Evolutionary conservation across 441 rosid genomes (phyloP), one percentile per base, ranked within the genome.

Genomic region (Arabidopsis lyrata): DNA sequence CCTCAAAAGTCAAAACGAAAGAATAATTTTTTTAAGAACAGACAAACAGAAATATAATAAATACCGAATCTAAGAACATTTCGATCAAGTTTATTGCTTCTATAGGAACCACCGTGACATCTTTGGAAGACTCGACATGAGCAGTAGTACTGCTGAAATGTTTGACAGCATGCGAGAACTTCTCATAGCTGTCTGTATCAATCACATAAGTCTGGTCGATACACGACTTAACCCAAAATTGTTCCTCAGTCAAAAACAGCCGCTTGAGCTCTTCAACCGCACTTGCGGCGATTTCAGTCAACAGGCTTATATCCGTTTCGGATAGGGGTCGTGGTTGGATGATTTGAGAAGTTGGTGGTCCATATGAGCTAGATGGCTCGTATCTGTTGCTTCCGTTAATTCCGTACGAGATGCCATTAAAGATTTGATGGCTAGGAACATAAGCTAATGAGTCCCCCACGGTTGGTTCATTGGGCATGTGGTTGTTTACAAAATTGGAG

Each of bases 61-160:
- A 72, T 38, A 92, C 96, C 78, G 83, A 13, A 58, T 88, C 91
- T 1, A 87, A 24, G 59, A 88, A 72, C 81, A 81, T 81, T 22
- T 81, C 73, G 16, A 88, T 76, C 79, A 92, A 63, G 27, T 49
- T 44, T 7, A 69, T 8, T 0, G 83, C 85, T 34, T 82, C 84
- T 55, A 87, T 77, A 6, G 76, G 45, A 39, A 90, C 83, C 5
- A 81, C 64, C 4, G 72, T 78, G 20, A 80, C 70, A 15, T 76
- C 77, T 74, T 80, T 87, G 3, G 97, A 90, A 13, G 93, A 81
- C 73, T 92, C 97, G 10, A 85, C 22, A 3, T 82, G 83, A 34
- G 83, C 81, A 62, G 71, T 78, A 5, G 74, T 20, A 36, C 70
- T 71, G 55, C 66, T 85, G 24, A 83, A 80, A 39, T 73, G 84